Evolutionary conservation across 1,284 basidiomycete species (phyloP).

Genomic region (Tilletia indica): DNA sequence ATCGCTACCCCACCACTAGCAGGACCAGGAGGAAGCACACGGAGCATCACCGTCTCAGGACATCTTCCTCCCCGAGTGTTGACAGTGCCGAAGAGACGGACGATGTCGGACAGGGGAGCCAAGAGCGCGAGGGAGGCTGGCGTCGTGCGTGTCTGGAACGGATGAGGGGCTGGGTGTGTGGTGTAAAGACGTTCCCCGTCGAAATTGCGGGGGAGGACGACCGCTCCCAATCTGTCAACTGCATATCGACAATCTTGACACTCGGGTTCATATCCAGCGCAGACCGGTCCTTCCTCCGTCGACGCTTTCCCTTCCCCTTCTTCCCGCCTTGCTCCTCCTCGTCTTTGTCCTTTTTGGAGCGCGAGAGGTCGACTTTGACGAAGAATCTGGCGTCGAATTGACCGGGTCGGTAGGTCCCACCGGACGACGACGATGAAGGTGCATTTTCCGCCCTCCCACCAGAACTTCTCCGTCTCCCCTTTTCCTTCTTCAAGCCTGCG

Average conservation of each 20-base stretch:
- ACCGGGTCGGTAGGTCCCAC: neutral
- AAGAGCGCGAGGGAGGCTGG: slow-evolving; percentile 2
- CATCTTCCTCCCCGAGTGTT: neutral
- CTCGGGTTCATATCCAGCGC: neutral
- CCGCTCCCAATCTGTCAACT: neutral
- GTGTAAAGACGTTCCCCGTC: too few species aligned
- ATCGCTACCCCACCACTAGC: too few species aligned
- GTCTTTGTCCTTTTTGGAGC: neutral
- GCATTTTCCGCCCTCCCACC: too few species aligned
- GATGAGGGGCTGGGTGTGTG: neutral
- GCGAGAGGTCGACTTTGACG: neutral
- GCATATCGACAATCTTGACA: slow-evolving; percentile 3
- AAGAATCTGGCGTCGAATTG: slow-evolving; percentile 16
- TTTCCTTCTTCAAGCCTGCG: neutral
- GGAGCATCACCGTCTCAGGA: neutral
- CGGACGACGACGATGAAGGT: neutral
- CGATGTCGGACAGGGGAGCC: neutral
- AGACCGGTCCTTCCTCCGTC: neutral
- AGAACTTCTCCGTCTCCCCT: neutral
- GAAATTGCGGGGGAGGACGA: too few species aligned
- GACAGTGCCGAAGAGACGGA: slow-evolving; percentile 7
- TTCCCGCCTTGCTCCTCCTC: neutral
- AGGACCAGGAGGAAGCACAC: neutral
- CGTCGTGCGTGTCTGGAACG: slow-evolving; percentile 4
- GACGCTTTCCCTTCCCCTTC: neutral